Conservation (phyloP, 768 basidiomycete species). For the Rhodotorula taiwanensis region DNA sequence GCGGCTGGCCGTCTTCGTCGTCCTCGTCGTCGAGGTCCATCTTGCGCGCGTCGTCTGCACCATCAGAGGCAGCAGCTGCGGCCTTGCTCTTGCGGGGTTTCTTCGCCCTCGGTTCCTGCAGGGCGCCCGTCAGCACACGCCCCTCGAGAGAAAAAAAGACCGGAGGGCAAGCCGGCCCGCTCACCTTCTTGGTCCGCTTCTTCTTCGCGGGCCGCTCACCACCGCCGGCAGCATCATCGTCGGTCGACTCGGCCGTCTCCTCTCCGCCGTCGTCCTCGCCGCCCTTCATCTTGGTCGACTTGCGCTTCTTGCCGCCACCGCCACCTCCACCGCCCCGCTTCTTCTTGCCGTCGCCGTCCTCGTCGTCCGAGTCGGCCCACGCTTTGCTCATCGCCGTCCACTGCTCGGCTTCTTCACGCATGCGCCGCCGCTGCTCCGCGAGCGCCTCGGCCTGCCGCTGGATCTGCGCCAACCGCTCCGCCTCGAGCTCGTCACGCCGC, state of each 20-base stretch:
- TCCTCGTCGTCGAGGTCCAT: slow-evolving; percentile 31
- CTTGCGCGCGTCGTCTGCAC: not conserved
- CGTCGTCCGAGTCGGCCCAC: slow-evolving; percentile 69
- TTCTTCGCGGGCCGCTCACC: slow-evolving; percentile 41
- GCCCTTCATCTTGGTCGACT: slow-evolving; percentile 44
- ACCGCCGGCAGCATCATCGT: slow-evolving; percentile 48
- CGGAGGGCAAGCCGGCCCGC: not conserved
- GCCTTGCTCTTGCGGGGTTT: slow-evolving; percentile 48
- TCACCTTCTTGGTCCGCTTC: slow-evolving; percentile 8
- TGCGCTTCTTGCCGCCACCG: slow-evolving; percentile 33
- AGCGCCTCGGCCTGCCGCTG: slow-evolving; percentile 66
- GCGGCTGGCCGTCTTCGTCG: slow-evolving; percentile 28
- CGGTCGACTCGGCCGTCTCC: slow-evolving; percentile 20
- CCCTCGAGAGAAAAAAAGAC: not conserved
- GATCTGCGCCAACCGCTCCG: slow-evolving; percentile 57
- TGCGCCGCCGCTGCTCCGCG: slow-evolving; percentile 67
- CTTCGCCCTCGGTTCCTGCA: not conserved
- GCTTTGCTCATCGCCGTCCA: slow-evolving; percentile 65
- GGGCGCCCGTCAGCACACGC: not conserved
- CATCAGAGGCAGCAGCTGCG: slow-evolving; percentile 48
- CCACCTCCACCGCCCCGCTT: slow-evolving; percentile 33
- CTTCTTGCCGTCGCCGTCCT: slow-evolving; percentile 55
- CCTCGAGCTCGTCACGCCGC: slow-evolving; percentile 56
- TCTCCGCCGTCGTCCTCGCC: slow-evolving; percentile 28
- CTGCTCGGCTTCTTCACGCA: slow-evolving; percentile 69